A percentile compares a stretch with the other conserved stretches of the same genome.
phyloP scores from a whole-genome alignment of 768 basidiomycete genomes.

The Punctularia strigosozonata region DNA sequence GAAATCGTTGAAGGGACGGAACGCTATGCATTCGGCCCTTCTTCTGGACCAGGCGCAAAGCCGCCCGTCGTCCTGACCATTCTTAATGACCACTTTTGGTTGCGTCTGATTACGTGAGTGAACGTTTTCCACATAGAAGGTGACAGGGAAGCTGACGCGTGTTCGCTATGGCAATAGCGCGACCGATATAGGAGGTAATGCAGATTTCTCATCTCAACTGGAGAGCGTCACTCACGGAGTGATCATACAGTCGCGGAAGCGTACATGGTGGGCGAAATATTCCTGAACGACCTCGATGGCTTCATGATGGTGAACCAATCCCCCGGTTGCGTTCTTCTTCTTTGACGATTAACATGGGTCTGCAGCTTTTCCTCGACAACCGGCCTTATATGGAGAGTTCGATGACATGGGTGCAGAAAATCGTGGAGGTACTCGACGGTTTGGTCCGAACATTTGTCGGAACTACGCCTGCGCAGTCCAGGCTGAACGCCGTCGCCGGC shows the following conservation, averaged over 20 bases:
- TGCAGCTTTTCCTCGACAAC: constrained; percentile 24
- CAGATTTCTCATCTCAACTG: too few species aligned
- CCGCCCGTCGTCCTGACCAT: constrained; percentile 14
- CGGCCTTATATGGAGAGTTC: constrained; percentile 13
- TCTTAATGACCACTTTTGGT: constrained; percentile 21
- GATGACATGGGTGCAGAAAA: constrained; percentile 13
- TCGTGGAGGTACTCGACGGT: constrained; percentile 4
- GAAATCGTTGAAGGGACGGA: constrained; percentile 16
- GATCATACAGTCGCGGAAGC: constrained; percentile 24
- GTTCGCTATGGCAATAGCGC: too few species aligned
- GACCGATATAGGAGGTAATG: too few species aligned
- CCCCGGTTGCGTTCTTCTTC: not conserved
- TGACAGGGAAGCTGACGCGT: too few species aligned
- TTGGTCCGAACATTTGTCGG: constrained; percentile 4
- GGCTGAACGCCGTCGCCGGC: constrained; percentile 14
- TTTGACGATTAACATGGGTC: too few species aligned
- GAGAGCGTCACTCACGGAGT: too few species aligned
- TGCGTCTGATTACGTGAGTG: constrained; percentile 21
- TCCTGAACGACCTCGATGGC: constrained; percentile 18
- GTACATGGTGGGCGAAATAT: constrained; percentile 23
- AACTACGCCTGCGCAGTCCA: constrained; percentile 1
- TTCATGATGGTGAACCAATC: constrained; percentile 20
- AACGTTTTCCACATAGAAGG: too few species aligned
- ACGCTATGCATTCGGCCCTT: constrained; percentile 18
- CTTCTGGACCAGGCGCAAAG: constrained; percentile 4